Percentiles rank a stretch among this genome's conserved stretches.
These are phyloP conservation scores for Amanita bisporigera DNA, from an alignment of 1,284 basidiomycete genomes.

Conservation along the genomic window DNA sequence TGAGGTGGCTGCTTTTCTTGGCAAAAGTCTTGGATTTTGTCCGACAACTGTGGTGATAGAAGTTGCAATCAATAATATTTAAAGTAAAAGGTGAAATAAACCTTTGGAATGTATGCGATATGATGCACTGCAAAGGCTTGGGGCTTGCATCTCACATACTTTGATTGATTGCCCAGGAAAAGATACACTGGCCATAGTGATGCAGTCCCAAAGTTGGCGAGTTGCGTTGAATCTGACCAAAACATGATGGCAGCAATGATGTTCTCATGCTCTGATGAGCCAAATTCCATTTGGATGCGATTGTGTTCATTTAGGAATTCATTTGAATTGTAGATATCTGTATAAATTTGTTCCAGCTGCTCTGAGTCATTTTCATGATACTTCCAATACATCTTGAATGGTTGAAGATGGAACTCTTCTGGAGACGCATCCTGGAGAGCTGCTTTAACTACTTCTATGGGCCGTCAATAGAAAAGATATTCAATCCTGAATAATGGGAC, in stretches of 20 bases:
- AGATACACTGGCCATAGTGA: slow-evolving; percentile 28
- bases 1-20: slow-evolving; percentile 12
- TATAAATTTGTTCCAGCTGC: slow-evolving; percentile 28
- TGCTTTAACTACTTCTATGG: slow-evolving; percentile 12
- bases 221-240: slow-evolving; percentile 19
- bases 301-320: slow-evolving; percentile 37
- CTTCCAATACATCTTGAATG: slow-evolving; percentile 33
- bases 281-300: slow-evolving; percentile 19
- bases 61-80: background rate
- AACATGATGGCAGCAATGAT: slow-evolving; percentile 23
- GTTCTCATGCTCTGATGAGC: slow-evolving; percentile 27
- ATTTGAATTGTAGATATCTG: slow-evolving; percentile 43
- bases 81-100: slow-evolving; percentile 14
- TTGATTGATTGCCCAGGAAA: slow-evolving; percentile 39
- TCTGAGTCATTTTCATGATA: slow-evolving; percentile 1
- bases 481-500: slow-evolving; percentile 14
- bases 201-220: background rate
- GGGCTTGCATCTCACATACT: slow-evolving; percentile 31
- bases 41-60: slow-evolving; percentile 19
- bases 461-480: slow-evolving; percentile 14
- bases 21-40: slow-evolving; percentile 23
- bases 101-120: slow-evolving; percentile 38
- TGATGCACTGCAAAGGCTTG: slow-evolving; percentile 30
- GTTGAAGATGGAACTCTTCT: slow-evolving; percentile 25
- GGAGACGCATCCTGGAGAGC: slow-evolving; percentile 17